These are phyloP conservation scores for Arxiozyma slooffiae DNA, from an alignment of 1,139 yeast species.

Conservation along the genomic window DNA sequence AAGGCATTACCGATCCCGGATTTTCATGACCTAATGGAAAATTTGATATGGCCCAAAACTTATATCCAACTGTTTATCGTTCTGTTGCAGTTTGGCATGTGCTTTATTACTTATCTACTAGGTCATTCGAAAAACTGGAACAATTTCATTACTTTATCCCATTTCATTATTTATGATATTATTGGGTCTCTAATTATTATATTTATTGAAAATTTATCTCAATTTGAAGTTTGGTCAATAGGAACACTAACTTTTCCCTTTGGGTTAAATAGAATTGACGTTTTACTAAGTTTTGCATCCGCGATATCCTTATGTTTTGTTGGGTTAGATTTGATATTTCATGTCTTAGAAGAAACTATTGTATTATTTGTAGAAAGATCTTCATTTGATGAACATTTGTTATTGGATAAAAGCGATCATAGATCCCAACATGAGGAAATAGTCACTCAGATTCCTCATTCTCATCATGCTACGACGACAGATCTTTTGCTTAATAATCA, in stretches of 20 bases:
- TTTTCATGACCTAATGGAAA: constrained; percentile 47
- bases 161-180: constrained; percentile 78
- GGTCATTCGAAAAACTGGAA: constrained; percentile 51
- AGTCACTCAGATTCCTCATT: constrained; percentile 40
- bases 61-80: constrained; percentile 48
- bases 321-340: constrained; percentile 81
- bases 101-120: constrained; percentile 42
- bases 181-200: constrained; percentile 65
- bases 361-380: constrained; percentile 37
- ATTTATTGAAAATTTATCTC: constrained; percentile 68
- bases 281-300: constrained; percentile 76
- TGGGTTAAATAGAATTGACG: constrained; percentile 83
- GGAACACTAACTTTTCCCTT: constrained; percentile 83
- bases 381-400: constrained; percentile 13
- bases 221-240: constrained; percentile 84
- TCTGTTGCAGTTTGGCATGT: constrained; percentile 15
- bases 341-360: constrained; percentile 66
- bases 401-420: background rate
- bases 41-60: constrained; percentile 52
- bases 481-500: constrained; percentile 29
- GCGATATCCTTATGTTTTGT: constrained; percentile 81
- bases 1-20: constrained; percentile 76
- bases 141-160: constrained; percentile 72
- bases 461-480: constrained; percentile 38
- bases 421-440: constrained; percentile 27